phyloP scores from a whole-genome alignment of 2,329 filamentous ascomycete genomes.

The Hyphodiscus sp. region DNA sequence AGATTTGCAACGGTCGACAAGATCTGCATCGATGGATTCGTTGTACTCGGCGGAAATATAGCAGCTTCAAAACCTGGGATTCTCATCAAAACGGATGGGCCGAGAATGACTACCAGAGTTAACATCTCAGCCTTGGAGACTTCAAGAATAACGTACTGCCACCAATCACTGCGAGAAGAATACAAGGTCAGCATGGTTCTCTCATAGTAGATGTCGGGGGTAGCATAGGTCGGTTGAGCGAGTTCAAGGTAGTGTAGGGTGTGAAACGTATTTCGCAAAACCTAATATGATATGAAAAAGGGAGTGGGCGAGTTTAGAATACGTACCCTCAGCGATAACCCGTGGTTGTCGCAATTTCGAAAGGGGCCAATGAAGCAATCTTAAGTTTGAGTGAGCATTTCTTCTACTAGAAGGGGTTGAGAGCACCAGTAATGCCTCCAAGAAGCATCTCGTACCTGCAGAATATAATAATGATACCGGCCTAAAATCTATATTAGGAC shows the following conservation, averaged over 20 bases:
- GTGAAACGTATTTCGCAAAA: no score
- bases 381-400: no score
- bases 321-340: constrained; percentile 62
- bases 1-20: constrained; percentile 75
- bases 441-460: constrained; percentile 36
- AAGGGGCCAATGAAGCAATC: constrained; percentile 68
- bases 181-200: no score
- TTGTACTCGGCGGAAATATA: constrained; percentile 59
- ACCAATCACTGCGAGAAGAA: constrained; percentile 52
- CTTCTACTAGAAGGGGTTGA: no score
- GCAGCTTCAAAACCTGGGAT: constrained; percentile 70
- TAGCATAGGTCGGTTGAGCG: no score
- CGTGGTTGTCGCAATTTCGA: constrained; percentile 72
- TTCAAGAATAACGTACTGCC: constrained; percentile 38
- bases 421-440: no score
- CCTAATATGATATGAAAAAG: no score
- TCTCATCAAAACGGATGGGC: constrained; percentile 81
- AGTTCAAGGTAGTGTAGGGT: no score
- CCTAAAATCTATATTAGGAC: constrained; percentile 36
- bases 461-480: constrained; percentile 67
- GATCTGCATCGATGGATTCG: constrained; percentile 59
- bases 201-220: no score
- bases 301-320: no score
- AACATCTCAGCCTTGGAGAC: no score
- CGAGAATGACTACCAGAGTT: constrained; percentile 51